Percentiles rank a stretch among this genome's conserved stretches.
Evolutionary conservation across 768 basidiomycete genomes (phyloP).

Genomic region (Suillus occidentalis): DNA sequence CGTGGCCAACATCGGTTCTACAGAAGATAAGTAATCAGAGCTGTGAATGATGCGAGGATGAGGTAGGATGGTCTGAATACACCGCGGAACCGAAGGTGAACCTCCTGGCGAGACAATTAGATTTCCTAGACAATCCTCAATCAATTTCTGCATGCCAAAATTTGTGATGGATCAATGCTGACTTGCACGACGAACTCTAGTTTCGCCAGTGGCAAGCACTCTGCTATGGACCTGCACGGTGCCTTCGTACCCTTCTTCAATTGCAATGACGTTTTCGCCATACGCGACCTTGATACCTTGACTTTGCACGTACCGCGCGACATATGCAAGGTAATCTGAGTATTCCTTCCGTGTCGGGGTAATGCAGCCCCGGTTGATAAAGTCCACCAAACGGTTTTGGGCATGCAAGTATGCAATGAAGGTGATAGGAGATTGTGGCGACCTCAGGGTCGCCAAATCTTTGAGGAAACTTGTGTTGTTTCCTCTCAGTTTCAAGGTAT

Average conservation of each 20-base stretch:
- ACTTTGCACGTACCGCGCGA: conserved; percentile 43
- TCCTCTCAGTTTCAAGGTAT: conserved; percentile 9
- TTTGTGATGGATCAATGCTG: conserved; percentile 17
- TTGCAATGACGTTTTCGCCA: conserved; percentile 46
- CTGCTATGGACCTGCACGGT: conserved; percentile 41
- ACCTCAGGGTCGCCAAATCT: conserved; percentile 53
- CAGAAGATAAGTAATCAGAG: conserved; percentile 41
- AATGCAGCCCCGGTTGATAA: conserved; percentile 53
- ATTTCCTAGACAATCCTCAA: conserved; percentile 33
- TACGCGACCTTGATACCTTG: conserved; percentile 45
- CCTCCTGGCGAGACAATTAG: conserved; percentile 54
- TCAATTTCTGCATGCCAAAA: conserved; percentile 1
- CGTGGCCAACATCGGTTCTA: conserved; percentile 34
- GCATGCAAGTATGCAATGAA: conserved; percentile 54
- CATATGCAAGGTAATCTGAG: conserved; percentile 55
- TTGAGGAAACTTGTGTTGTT: conserved; percentile 43
- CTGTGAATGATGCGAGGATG: conserved; percentile 45
- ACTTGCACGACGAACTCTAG: conserved; percentile 39
- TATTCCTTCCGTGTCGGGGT: conserved; percentile 54
- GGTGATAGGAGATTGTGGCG: conserved; percentile 50
- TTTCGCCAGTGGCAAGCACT: conserved; percentile 36
- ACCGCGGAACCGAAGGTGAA: conserved; percentile 41
- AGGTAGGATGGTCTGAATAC: conserved; percentile 31
- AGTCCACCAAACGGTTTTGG: conserved; percentile 47
- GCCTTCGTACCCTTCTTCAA: conserved; percentile 33